Evolutionary conservation across 2,329 filamentous ascomycete species (phyloP), one percentile per base, ranked within the genome.

Genomic region (Cadophora gregata): DNA sequence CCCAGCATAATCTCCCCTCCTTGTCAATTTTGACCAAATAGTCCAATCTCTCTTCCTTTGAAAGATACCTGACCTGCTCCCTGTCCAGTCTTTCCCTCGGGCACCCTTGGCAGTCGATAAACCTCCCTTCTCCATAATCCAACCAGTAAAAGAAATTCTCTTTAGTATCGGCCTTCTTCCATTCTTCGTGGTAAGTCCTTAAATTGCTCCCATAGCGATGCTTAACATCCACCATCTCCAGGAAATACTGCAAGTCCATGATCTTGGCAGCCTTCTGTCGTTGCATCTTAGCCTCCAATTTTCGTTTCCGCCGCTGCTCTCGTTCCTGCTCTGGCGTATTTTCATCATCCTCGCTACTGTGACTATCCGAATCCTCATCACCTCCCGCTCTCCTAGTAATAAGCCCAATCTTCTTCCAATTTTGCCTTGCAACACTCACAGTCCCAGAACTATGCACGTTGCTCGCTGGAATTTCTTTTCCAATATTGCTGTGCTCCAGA

Each of bases 71-170:
- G 1, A 97, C 92, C 73, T 90, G 88, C 77, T 97, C 92, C 27
- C 86, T 84, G 61, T 96, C 92, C 7, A 97, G 81, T 16, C 88
- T 83, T 67, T 92, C 89, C 42, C 94, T 84, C 1, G 93, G 89
- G 70, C 93, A 93, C 0, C 86, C 84, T 3, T 88, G 85, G 14
- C 95, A 81, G 69, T 95, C 90, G 51, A 96, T 76, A 47, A 85
- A 78, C 71, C 82, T 88, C 0, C 94, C 94, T 59, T 90, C 89
- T 5, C 94, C 94, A 66, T 91, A 84, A 76, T 97, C 94, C 1
- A 97, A 83, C 93, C 94, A 97, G 79, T 93, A 95, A 78, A 97
- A 97, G 83, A 94, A 97, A 76, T 96, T 97, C 77, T 97, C 90
- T 4, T 88, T 86, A 0, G 93, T 95, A 31, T 91, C 83, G 1